Conservation (phyloP, 257 asterid species). For the Plantago ovata region DNA sequence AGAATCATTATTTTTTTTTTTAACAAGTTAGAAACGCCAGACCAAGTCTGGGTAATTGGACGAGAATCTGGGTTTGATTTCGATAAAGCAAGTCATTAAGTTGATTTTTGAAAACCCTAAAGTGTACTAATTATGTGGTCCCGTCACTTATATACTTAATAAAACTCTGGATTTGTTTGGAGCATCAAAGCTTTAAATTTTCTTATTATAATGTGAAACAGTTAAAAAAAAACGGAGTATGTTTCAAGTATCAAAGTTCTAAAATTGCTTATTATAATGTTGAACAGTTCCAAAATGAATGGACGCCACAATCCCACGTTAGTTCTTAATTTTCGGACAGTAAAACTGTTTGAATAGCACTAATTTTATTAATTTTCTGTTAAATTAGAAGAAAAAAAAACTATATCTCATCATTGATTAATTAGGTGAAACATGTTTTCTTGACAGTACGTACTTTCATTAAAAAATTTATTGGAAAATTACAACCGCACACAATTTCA, state of each 20-base stretch:
- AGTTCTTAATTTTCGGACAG: slow-evolving; percentile 1
- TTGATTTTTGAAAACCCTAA: background rate
- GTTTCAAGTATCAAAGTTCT: background rate
- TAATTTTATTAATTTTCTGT: too few species aligned
- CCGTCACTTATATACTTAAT: background rate
- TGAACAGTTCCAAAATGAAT: slow-evolving; percentile 11
- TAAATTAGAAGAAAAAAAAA: too few species aligned
- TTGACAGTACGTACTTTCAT: too few species aligned
- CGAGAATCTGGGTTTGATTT: background rate
- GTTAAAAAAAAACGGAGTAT: background rate
- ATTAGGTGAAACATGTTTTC: too few species aligned
- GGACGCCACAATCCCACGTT: slow-evolving; percentile 16
- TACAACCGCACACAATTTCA: too few species aligned
- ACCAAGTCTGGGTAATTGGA: background rate
- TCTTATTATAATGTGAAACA: slow-evolving; percentile 13
- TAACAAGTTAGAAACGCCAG: background rate
- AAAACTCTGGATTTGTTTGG: background rate
- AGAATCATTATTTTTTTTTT: background rate
- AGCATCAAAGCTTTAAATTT: background rate
- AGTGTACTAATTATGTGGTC: background rate
- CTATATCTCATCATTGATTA: too few species aligned
- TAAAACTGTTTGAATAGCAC: too few species aligned
- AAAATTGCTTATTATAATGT: slow-evolving; percentile 13
- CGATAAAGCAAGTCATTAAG: background rate
- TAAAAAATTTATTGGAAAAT: too few species aligned